Percentiles rank a stretch among this genome's conserved stretches.
Conservation (phyloP, 331 rosid genomes). For the Rhamnella rubrinervis region DNA sequence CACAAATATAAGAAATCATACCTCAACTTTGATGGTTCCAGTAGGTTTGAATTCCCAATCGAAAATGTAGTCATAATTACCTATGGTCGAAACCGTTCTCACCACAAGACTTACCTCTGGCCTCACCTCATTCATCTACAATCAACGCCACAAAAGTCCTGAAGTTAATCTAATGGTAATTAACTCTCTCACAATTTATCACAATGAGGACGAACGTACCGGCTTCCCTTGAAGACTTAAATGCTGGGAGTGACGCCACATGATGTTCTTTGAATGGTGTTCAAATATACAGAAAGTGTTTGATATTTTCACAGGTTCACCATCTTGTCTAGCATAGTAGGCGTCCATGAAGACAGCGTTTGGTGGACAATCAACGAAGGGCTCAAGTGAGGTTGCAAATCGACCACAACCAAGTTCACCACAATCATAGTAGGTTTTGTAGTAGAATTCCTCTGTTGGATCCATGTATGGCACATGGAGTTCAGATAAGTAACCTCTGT, state of each 20-base stretch:
- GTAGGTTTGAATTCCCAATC: constrained; percentile 68
- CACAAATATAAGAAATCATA: constrained; percentile 3
- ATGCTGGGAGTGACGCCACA: constrained; percentile 58
- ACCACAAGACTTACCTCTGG: constrained; percentile 51
- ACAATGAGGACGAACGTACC: constrained; percentile 12
- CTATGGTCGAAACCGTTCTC: constrained; percentile 50
- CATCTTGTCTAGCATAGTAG: constrained; percentile 40
- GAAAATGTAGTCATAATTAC: constrained; percentile 59
- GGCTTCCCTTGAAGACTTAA: neutral
- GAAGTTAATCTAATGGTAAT: too few relatives aligned
- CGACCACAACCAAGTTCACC: constrained; percentile 63
- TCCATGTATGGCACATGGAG: constrained; percentile 65
- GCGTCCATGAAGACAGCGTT: constrained; percentile 57
- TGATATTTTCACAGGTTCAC: constrained; percentile 33
- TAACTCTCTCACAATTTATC: too few relatives aligned
- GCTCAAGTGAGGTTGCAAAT: constrained; percentile 42
- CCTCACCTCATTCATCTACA: constrained; percentile 48
- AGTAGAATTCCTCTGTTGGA: constrained; percentile 60
- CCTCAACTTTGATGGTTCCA: constrained; percentile 61
- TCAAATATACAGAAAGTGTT: constrained; percentile 64
- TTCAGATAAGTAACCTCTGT: constrained; percentile 56
- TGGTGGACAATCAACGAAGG: constrained; percentile 57
- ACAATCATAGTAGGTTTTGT: constrained; percentile 50
- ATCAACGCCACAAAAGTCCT: too few relatives aligned
- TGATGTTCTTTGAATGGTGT: constrained; percentile 33